Conservation (phyloP, 2,329 filamentous ascomycete genomes). For the Fonsecaea pedrosoi region DNA sequence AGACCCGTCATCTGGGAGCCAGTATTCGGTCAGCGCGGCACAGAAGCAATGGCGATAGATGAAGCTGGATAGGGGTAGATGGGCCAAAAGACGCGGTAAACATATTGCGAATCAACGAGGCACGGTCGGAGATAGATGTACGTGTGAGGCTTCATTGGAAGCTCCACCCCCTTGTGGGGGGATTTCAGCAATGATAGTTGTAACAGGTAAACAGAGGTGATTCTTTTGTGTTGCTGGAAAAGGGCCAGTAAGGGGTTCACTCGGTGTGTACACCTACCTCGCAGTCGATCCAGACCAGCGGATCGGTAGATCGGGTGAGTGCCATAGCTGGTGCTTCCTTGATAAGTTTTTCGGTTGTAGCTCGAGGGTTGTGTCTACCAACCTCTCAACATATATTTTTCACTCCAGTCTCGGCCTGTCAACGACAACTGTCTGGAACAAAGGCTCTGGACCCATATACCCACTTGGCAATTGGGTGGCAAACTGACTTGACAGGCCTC, state of each 20-base stretch:
- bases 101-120: background rate
- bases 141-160: background rate
- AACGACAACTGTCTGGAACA: background rate
- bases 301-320: slow-evolving; percentile 62
- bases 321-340: slow-evolving; percentile 45
- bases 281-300: slow-evolving; percentile 86
- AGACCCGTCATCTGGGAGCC: slow-evolving; percentile 85
- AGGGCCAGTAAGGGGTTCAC: background rate
- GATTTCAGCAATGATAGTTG: background rate
- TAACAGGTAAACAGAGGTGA: background rate
- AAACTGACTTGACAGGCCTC: background rate
- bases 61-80: background rate
- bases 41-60: background rate
- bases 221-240: background rate
- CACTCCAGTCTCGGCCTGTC: background rate
- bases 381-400: background rate
- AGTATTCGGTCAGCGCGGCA: slow-evolving; percentile 16
- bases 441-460: background rate
- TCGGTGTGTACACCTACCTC: slow-evolving; percentile 55
- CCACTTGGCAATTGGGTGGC: background rate
- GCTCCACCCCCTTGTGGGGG: background rate
- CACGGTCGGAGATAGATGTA: background rate
- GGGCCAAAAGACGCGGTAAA: background rate
- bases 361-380: background rate
- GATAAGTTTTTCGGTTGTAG: background rate